These are phyloP conservation scores for Smithsoniella earleae DNA, from an alignment of 163 green algal genomes.

Conservation along the genomic window DNA sequence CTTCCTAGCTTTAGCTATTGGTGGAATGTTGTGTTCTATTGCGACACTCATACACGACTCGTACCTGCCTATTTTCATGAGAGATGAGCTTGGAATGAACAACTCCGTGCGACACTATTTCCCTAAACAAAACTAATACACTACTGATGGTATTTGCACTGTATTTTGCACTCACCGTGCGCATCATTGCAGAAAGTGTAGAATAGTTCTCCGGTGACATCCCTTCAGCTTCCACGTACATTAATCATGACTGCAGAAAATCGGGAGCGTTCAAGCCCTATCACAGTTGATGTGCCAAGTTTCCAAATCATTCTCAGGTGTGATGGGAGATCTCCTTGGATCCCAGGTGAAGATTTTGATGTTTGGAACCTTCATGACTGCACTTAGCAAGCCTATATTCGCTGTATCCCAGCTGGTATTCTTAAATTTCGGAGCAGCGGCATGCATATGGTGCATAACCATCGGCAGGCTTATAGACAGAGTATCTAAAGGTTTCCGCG, in stretches of 20 bases:
- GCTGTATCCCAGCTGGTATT: conserved; percentile 55
- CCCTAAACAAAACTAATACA: not conserved
- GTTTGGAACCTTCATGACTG: conserved; percentile 67
- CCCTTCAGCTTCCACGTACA: not conserved
- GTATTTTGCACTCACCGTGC: not conserved
- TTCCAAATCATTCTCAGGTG: conserved; percentile 61
- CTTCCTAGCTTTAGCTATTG: conserved; percentile 34
- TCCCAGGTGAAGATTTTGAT: conserved; percentile 64
- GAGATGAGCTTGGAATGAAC: conserved; percentile 67
- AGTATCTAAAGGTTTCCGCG: conserved; percentile 71
- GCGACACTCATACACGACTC: conserved; percentile 82
- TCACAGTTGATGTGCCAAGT: conserved; percentile 75
- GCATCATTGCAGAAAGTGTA: not conserved
- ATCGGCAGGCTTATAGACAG: conserved; percentile 50
- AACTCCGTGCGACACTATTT: conserved; percentile 40
- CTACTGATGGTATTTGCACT: not conserved
- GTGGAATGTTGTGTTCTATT: conserved; percentile 69
- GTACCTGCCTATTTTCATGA: conserved; percentile 78
- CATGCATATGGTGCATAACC: conserved; percentile 43
- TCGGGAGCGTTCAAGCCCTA: conserved; percentile 70
- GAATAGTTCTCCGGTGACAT: too few relatives aligned
- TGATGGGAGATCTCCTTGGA: conserved; percentile 62
- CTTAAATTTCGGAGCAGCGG: conserved; percentile 44
- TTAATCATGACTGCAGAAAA: conserved; percentile 43
- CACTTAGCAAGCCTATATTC: conserved; percentile 82